phyloP scores from a whole-genome alignment of 495 filamentous ascomycete species.

The Penicillium maclennaniae region DNA sequence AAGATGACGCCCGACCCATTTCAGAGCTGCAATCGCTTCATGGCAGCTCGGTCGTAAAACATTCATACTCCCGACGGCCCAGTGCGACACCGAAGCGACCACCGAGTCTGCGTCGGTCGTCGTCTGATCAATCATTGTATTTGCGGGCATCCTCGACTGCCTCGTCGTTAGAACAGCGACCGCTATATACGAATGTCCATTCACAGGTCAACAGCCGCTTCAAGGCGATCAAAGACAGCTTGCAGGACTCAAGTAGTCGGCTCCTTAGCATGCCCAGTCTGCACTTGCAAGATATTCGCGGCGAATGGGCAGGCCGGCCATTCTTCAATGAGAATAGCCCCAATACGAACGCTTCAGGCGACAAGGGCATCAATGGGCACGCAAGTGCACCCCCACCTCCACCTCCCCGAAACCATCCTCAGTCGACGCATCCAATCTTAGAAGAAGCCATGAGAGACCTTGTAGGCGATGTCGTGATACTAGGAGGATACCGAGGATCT shows the following conservation, averaged over 20 bases:
- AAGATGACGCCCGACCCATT: slow-evolving; percentile 19
- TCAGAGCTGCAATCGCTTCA: slow-evolving; percentile 30
- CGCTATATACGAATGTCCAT: slow-evolving; percentile 74
- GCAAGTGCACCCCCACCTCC: slow-evolving; percentile 12
- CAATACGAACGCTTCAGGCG: slow-evolving; percentile 11
- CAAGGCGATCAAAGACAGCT: slow-evolving; percentile 88
- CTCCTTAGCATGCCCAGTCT: slow-evolving; percentile 59
- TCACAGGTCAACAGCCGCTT: slow-evolving; percentile 77
- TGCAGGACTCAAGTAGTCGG: slow-evolving; percentile 73
- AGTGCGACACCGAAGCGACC: slow-evolving; percentile 26
- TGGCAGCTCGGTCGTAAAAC: slow-evolving; percentile 29
- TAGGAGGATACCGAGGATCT: slow-evolving; percentile 90
- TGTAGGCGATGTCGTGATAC: slow-evolving; percentile 79
- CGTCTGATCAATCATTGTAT: slow-evolving; percentile 74
- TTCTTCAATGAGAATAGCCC: slow-evolving; percentile 20
- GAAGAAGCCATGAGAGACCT: slow-evolving; percentile 64
- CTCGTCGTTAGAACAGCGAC: slow-evolving; percentile 82
- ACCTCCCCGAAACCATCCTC: slow-evolving; percentile 30
- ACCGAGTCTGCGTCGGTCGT: slow-evolving; percentile 52
- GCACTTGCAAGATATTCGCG: slow-evolving; percentile 49
- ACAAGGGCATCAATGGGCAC: slow-evolving; percentile 3
- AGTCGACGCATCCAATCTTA: slow-evolving; percentile 47
- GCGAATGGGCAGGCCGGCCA: slow-evolving; percentile 35
- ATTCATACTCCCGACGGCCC: slow-evolving; percentile 31
- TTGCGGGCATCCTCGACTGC: slow-evolving; percentile 62